phyloP scores from a whole-genome alignment of 1,139 yeast species.

The Kodamaea ohmeri region DNA sequence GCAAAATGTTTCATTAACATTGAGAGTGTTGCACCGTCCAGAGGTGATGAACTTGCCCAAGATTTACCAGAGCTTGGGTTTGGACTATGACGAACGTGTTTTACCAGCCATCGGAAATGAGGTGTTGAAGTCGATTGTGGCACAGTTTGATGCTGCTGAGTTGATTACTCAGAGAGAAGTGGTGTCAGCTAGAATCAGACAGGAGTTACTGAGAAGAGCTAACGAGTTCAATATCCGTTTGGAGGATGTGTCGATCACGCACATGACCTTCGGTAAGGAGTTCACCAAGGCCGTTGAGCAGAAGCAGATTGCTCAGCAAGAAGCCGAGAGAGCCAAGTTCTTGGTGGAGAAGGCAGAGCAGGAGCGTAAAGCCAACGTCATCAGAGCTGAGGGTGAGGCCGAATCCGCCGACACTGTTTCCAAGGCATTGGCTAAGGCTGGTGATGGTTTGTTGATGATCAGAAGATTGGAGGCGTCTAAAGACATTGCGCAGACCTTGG shows the following conservation, averaged over 20 bases:
- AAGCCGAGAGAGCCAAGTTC: slow-evolving; percentile 95
- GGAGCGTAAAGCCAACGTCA: slow-evolving; percentile 90
- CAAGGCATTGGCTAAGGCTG: slow-evolving; percentile 89
- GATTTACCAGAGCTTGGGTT: slow-evolving; percentile 87
- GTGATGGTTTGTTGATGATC: slow-evolving; percentile 91
- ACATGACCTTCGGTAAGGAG: slow-evolving; percentile 95
- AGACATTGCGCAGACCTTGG: slow-evolving; percentile 88
- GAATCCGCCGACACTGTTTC: slow-evolving; percentile 97
- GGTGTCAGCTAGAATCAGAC: slow-evolving; percentile 85
- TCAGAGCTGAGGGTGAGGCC: slow-evolving; percentile 99
- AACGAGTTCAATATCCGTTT: slow-evolving; percentile 83
- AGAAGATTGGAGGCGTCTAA: slow-evolving; percentile 96
- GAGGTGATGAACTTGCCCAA: slow-evolving; percentile 77
- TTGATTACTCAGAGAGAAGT: slow-evolving; percentile 95
- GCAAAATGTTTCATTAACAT: slow-evolving; percentile 91
- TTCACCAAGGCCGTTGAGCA: slow-evolving; percentile 98
- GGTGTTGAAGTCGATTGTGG: slow-evolving; percentile 90
- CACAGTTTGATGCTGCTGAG: slow-evolving; percentile 98
- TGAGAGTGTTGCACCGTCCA: slow-evolving; percentile 93
- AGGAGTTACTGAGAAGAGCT: slow-evolving; percentile 82
- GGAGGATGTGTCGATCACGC: slow-evolving; percentile 97
- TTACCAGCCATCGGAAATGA: slow-evolving; percentile 97
- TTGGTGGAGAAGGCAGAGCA: slow-evolving; percentile 97
- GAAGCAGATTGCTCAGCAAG: slow-evolving; percentile 99
- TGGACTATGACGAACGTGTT: slow-evolving; percentile 95